Evolutionary conservation across 306 rosid genomes (phyloP).

Genomic region (Oemleria cerasiformis): DNA sequence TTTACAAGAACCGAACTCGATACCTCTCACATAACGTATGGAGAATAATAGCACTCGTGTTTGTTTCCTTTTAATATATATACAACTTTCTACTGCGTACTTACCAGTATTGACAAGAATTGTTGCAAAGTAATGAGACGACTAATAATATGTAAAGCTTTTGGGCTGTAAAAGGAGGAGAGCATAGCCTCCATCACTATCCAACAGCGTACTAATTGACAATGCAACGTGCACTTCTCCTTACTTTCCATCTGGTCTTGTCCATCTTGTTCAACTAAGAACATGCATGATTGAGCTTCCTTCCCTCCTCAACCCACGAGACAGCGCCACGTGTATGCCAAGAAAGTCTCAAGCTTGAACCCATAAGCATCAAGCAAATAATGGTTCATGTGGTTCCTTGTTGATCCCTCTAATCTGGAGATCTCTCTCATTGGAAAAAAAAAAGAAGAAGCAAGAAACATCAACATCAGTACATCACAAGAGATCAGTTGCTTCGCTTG

Average conservation of each 20-base stretch:
- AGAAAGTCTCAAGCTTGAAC: background rate
- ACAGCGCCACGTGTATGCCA: background rate
- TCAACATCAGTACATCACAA: too few species aligned
- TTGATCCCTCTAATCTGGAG: background rate
- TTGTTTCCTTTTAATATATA: too few species aligned
- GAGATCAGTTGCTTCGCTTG: too few species aligned
- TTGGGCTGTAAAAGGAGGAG: conserved; percentile 43
- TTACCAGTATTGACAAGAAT: too few species aligned
- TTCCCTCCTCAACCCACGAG: background rate
- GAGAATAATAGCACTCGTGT: too few species aligned
- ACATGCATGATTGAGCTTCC: background rate
- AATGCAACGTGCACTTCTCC: conserved; percentile 50
- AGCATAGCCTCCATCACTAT: conserved; percentile 8
- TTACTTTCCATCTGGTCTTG: conserved; percentile 40
- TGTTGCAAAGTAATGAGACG: too few species aligned
- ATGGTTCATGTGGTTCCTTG: background rate
- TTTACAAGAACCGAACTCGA: too few species aligned
- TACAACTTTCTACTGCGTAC: too few species aligned
- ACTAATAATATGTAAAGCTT: background rate
- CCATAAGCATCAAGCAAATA: background rate
- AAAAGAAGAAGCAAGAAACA: too few species aligned
- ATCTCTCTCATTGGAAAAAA: background rate
- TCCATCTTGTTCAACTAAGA: background rate
- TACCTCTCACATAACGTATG: too few species aligned
- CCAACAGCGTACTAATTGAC: conserved; percentile 43